Evolutionary conservation across 2,329 filamentous ascomycete species (phyloP).

Genomic region (Diaporthe sp.): DNA sequence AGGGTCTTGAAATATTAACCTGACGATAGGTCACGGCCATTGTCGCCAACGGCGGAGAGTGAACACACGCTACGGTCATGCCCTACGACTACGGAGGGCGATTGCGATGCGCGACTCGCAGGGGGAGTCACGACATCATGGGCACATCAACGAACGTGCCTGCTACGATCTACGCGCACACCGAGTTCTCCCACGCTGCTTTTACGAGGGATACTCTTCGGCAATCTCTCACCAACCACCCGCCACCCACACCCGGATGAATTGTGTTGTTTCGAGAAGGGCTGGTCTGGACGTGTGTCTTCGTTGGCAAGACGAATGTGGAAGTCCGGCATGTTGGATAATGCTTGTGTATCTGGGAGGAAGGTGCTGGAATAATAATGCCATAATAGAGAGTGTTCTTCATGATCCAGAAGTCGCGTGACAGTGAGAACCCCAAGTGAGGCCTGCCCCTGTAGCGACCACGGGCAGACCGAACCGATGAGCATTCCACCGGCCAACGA

Average conservation of each 20-base stretch:
- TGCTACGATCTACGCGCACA: background rate
- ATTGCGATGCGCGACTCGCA: background rate
- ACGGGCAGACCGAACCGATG: background rate
- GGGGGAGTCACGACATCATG: background rate
- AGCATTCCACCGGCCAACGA: background rate
- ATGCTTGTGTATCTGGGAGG: background rate
- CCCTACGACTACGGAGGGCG: background rate
- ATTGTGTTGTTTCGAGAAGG: background rate
- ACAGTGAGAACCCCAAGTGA: background rate
- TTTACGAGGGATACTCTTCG: background rate
- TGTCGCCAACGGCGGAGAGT: slow-evolving; percentile 18
- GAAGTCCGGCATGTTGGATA: background rate
- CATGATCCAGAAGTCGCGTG: background rate
- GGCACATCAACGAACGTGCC: background rate
- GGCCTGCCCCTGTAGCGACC: background rate
- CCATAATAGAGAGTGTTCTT: background rate
- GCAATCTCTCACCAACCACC: background rate
- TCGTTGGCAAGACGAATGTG: background rate
- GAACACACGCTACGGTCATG: background rate
- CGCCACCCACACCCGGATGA: background rate
- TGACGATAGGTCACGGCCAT: slow-evolving; percentile 34
- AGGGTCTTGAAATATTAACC: slow-evolving; percentile 24
- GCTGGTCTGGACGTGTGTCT: background rate
- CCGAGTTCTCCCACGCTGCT: background rate
- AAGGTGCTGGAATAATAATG: background rate